phyloP scores from a whole-genome alignment of 768 basidiomycete species.

The Tulasnella sp. region DNA sequence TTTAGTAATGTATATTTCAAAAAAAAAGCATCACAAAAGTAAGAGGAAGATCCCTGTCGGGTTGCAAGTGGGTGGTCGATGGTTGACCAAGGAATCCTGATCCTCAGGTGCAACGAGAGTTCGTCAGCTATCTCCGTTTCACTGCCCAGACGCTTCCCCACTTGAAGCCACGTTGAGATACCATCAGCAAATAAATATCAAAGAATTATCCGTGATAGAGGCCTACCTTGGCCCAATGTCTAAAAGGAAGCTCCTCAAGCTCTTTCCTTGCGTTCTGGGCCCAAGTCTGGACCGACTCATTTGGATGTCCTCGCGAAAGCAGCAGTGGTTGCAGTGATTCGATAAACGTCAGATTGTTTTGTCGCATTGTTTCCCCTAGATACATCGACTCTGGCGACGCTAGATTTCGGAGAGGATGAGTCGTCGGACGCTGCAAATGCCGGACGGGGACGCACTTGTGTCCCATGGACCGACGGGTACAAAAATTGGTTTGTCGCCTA shows the following conservation, averaged over 20 bases:
- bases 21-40: no score
- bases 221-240: not conserved
- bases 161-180: not conserved
- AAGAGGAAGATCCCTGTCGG: no score
- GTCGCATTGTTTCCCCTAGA: not conserved
- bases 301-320: not conserved
- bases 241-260: not conserved
- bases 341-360: not conserved
- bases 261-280: not conserved
- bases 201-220: not conserved
- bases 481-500: not conserved
- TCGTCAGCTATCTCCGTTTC: not conserved
- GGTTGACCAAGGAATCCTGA: no score
- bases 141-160: not conserved
- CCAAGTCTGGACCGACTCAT: not conserved
- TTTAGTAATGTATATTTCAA: no score
- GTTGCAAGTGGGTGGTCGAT: no score
- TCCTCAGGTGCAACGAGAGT: no score
- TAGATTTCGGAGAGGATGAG: not conserved
- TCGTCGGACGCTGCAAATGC: not conserved
- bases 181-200: not conserved
- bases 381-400: not conserved
- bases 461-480: conserved; percentile 5
- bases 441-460: not conserved
- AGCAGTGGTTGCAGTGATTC: not conserved